Conservation (phyloP, 1,284 basidiomycete genomes). For the Macrocystidia cucumis region DNA sequence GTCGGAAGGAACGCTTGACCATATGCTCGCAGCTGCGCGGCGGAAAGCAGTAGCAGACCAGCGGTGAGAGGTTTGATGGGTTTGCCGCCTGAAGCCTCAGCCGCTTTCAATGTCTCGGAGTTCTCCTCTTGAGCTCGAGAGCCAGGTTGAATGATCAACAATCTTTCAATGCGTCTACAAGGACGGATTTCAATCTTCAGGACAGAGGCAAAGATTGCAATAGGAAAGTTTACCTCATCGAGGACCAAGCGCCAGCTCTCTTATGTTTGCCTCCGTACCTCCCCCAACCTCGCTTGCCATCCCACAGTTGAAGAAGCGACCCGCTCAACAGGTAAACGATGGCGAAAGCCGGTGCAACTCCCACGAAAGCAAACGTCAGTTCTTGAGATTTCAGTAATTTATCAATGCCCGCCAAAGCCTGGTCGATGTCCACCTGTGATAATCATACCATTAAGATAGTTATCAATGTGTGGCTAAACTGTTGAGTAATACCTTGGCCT, state of each 20-base stretch:
- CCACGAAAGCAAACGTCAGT: slow-evolving; percentile 95
- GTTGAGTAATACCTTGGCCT: slow-evolving; percentile 78
- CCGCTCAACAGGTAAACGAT: slow-evolving; percentile 66
- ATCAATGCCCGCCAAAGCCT: slow-evolving; percentile 84
- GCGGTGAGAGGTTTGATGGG: slow-evolving; percentile 50
- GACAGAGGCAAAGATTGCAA: slow-evolving; percentile 1
- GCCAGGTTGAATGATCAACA: slow-evolving; percentile 47
- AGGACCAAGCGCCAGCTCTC: slow-evolving; percentile 47
- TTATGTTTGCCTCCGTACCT: slow-evolving; percentile 44
- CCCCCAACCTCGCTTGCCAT: slow-evolving; percentile 35
- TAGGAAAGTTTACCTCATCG: slow-evolving; percentile 46
- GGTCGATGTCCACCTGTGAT: slow-evolving; percentile 80
- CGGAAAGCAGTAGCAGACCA: slow-evolving; percentile 67
- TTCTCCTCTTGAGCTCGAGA: slow-evolving; percentile 3
- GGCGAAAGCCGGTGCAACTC: slow-evolving; percentile 85
- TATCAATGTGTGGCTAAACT: neutral
- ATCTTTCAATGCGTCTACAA: slow-evolving; percentile 63
- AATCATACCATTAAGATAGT: slow-evolving; percentile 1
- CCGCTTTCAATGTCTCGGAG: no score
- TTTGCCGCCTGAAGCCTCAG: slow-evolving; percentile 4
- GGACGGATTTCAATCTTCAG: slow-evolving; percentile 2
- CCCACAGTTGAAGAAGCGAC: slow-evolving; percentile 27
- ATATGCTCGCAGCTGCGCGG: slow-evolving; percentile 60
- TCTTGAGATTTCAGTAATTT: slow-evolving; percentile 92
- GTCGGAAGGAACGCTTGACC: slow-evolving; percentile 47